These are phyloP conservation scores for Sugiyamaella lignohabitans DNA, from an alignment of 805 yeast genomes.

Conservation along the genomic window DNA sequence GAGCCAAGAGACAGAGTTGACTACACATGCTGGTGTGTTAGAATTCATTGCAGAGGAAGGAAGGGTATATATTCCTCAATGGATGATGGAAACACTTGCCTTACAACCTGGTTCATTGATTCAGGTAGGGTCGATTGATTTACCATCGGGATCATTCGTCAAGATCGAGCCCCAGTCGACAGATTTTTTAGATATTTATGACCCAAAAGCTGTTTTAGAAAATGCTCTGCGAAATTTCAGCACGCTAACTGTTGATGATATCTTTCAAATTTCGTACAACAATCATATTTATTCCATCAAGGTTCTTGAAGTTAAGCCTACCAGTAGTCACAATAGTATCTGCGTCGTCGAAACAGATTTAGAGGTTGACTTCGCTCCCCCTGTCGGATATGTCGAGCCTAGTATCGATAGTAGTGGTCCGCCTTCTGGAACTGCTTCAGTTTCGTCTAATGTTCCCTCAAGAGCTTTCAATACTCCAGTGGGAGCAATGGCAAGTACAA, in stretches of 20 bases:
- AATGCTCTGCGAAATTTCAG: slow-evolving; percentile 86
- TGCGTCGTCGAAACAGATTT: slow-evolving; percentile 96
- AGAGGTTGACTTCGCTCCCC: slow-evolving; percentile 97
- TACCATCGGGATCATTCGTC: slow-evolving; percentile 82
- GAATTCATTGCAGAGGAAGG: slow-evolving; percentile 98
- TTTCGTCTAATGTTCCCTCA: slow-evolving; percentile 17
- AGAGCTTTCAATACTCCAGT: slow-evolving; percentile 20
- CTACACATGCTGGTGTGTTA: slow-evolving; percentile 87
- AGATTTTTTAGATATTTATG: slow-evolving; percentile 86
- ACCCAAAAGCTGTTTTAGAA: slow-evolving; percentile 94
- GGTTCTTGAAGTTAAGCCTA: slow-evolving; percentile 84
- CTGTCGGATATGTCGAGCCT: slow-evolving; percentile 96
- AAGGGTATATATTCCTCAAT: slow-evolving; percentile 84
- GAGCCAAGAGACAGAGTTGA: slow-evolving; percentile 53
- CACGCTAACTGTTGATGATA: slow-evolving; percentile 75
- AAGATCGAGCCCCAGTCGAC: slow-evolving; percentile 93
- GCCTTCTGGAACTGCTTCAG: slow-evolving; percentile 26
- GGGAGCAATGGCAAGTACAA: slow-evolving; percentile 58
- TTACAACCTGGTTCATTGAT: slow-evolving; percentile 76
- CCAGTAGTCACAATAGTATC: slow-evolving; percentile 54
- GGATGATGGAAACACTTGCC: slow-evolving; percentile 84
- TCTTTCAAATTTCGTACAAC: slow-evolving; percentile 80
- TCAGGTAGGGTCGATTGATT: slow-evolving; percentile 61
- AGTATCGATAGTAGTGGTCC: not conserved
- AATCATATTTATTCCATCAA: slow-evolving; percentile 70